Base-by-base conservation (phyloP, 768 basidiomycete genomes). In the Russula sp. region DNA sequence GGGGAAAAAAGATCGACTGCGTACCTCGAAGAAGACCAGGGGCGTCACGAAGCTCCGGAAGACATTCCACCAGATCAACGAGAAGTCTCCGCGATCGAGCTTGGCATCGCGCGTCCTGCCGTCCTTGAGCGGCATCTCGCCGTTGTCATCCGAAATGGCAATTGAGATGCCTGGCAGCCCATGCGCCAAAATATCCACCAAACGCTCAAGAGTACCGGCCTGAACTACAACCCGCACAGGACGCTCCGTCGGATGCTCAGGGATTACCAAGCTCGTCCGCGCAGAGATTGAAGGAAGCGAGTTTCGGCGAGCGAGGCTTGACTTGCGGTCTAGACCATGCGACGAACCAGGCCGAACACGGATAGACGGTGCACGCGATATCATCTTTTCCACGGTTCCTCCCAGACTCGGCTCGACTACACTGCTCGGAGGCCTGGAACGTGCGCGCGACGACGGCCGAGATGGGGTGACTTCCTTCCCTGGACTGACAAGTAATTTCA, bases 11-110 rank as follows among this genome's bases (percentile, higher is more conserved):
- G 43, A 53, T 46, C 49, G 50, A 59, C 18, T 2, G 68, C 81
- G 51, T 68, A 90, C 91, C 84, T 93, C 90, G 70, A 93, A 92
- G 68, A 93, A 88, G 1, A 87, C 87, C 8, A 87, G 71, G 0
- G 91, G 90, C 0, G 87, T 85, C 9, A 93, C 82, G 66, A 93
- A 90, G 67, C 87, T 90, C 45, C 91, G 79, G 70, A 89, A 93
- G 20, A 83, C 82, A 63, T 81, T 85, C 89, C 90, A 93, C 89
- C 90, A 93, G 3, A 90, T 81, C 47, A 77, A 78, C 2, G 84
- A 78, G 73, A 89, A 93, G 69, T 92, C 90, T 1, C 69, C 75
- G 48, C 83, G 80, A 73, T 93, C 90, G 14, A 93, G 80, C 29
- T 83, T 76, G 46, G 92, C 74, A 51, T 88, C 84, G 38, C 88